Conservation (phyloP, 495 filamentous ascomycete genomes). For the Aspergillus nidulans region DNA sequence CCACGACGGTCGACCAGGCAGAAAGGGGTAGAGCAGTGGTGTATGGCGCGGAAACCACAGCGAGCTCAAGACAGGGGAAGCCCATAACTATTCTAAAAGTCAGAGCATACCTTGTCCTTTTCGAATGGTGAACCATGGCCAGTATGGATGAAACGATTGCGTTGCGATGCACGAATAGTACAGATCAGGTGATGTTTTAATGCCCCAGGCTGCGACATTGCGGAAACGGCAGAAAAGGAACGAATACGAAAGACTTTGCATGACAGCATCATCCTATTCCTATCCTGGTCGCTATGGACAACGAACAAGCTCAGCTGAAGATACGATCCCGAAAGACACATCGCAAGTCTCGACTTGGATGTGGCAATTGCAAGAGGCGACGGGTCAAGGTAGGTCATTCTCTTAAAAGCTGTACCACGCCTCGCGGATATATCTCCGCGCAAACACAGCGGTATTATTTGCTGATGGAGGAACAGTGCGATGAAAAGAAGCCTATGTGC, state of each 20-base stretch:
- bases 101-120: no score
- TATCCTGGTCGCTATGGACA: neutral
- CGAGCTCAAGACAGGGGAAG: no score
- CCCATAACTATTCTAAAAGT: no score
- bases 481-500: slow-evolving; percentile 35
- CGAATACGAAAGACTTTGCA: slow-evolving; percentile 2
- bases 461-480: slow-evolving; percentile 26
- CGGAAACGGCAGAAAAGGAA: slow-evolving; percentile 2
- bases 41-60: no score
- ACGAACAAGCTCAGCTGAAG: neutral
- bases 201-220: slow-evolving; percentile 2
- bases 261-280: neutral
- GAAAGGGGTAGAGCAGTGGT: no score
- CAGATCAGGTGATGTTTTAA: neutral
- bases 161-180: neutral
- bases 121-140: no score
- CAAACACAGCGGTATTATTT: no score
- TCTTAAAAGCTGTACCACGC: no score
- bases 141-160: neutral
- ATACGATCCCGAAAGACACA: slow-evolving; percentile 19
- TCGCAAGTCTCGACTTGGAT: slow-evolving; percentile 24
- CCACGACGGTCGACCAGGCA: no score
- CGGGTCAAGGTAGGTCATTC: slow-evolving; percentile 27
- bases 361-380: slow-evolving; percentile 23
- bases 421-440: no score